Evolutionary conservation across 2,329 filamentous ascomycete genomes (phyloP).

Genomic region (Colletotrichum incanum): DNA sequence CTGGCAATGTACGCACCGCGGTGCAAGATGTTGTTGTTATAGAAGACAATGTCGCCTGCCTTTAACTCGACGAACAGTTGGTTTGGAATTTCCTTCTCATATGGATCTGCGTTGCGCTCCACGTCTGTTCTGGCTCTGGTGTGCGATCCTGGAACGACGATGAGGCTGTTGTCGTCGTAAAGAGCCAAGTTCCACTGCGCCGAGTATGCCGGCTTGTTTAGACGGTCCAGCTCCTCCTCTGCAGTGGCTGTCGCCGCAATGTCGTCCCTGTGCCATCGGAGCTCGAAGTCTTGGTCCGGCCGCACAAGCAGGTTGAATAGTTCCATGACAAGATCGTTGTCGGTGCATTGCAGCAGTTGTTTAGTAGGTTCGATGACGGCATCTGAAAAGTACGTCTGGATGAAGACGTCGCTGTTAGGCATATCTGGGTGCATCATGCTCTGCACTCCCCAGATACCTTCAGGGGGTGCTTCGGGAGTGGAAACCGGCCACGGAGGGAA

Average conservation of each 20-base stretch:
- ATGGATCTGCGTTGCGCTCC: constrained; percentile 79
- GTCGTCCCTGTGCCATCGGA: constrained; percentile 91
- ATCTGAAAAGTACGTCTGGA: constrained; percentile 79
- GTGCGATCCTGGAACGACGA: constrained; percentile 86
- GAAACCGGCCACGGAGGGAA: constrained; percentile 82
- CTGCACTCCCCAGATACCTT: constrained; percentile 92
- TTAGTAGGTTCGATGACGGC: constrained; percentile 75
- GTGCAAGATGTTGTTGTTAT: constrained; percentile 91
- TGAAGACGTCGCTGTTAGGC: constrained; percentile 74
- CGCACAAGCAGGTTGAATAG: constrained; percentile 88
- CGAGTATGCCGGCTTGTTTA: constrained; percentile 76
- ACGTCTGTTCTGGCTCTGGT: constrained; percentile 76
- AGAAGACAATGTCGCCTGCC: constrained; percentile 87
- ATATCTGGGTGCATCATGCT: constrained; percentile 84
- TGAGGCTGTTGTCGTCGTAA: constrained; percentile 79
- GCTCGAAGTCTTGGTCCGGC: constrained; percentile 78
- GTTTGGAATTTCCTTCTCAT: constrained; percentile 72
- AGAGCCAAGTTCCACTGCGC: constrained; percentile 92
- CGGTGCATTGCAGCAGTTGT: constrained; percentile 71
- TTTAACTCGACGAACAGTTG: constrained; percentile 77
- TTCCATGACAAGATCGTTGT: constrained; percentile 85
- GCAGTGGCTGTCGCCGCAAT: constrained; percentile 76
- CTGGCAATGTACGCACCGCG: constrained; percentile 74
- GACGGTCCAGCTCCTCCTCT: constrained; percentile 76
- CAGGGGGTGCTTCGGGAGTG: constrained; percentile 63